Evolutionary conservation across 306 rosid species (phyloP), one percentile per base, ranked within the genome.

Genomic region (Rosa rugosa): DNA sequence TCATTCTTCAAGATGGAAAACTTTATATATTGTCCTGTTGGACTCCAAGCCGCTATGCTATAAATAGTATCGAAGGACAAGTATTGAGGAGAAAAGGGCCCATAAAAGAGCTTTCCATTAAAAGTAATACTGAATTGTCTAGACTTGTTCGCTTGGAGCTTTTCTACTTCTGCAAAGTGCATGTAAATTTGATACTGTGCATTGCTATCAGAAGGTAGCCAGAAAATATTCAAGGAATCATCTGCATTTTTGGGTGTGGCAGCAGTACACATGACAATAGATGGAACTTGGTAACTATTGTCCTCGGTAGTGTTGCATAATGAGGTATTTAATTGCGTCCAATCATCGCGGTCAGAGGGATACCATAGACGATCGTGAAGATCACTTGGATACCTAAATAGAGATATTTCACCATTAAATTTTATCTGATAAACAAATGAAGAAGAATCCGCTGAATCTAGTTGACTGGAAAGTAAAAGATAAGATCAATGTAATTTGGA

Each of bases 211-310:
- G 54, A 57, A 6, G 78, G 13, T 2, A 5, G 1, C 74, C 69
- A 75, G 16, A 0, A 8, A 0, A 18, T 5, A n/a, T 0, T 1
- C 40, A 69, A 13, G 4, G 69, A 63, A 31, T 60, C 53, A 1
- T 11, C 59, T 11, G n/a, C 40, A 31, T 74, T 56, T 65, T 22
- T 75, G 20, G 89, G 75, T 12, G 65, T 77, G 23, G 69, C 70
- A 14, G 90, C 88, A 18, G 82, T 86, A 5, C 17, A 22, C 91
- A 90, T 83, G 57, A 87, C 84, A 8, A n/a, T 7, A 18, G 86
- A 38, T 36, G 93, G 82, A 12, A 63, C 59, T 4, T 75, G 34
- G 72, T 83, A 82, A 1, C 4, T 6, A 40, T 56, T 64, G 1
- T 0, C 12, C 0, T 5, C 65, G 3, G 22, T 2, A 27, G 9